Percentiles rank a stretch among this genome's conserved stretches.
Evolutionary conservation across 1,139 yeast genomes (phyloP).

Genomic region (Geotrichum cucujoidarum): DNA sequence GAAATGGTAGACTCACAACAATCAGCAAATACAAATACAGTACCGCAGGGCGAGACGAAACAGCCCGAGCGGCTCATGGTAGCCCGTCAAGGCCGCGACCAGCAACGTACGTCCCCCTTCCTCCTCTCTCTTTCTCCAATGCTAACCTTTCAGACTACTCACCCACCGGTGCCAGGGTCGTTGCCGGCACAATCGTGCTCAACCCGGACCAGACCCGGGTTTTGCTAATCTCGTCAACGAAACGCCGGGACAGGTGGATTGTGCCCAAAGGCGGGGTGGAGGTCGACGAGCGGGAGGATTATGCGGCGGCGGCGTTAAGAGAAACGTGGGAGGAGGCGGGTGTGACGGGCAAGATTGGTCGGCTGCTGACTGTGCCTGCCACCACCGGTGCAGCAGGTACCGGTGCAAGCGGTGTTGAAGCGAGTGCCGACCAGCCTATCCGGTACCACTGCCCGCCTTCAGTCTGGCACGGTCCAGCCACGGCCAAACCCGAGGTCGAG

Average conservation of each 20-base stretch:
- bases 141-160: neutral
- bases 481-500: slow-evolving; percentile 58
- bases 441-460: slow-evolving; percentile 56
- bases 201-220: slow-evolving; percentile 55
- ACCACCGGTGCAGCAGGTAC: too few relatives aligned
- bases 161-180: slow-evolving; percentile 68
- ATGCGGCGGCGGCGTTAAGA: slow-evolving; percentile 55
- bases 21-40: too few relatives aligned
- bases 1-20: too few relatives aligned
- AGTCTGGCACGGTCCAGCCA: slow-evolving; percentile 43
- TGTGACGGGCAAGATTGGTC: slow-evolving; percentile 56
- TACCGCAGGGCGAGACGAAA: neutral
- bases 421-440: too few relatives aligned
- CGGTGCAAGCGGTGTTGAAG: too few relatives aligned
- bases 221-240: slow-evolving; percentile 70
- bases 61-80: slow-evolving; percentile 25
- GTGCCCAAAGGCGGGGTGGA: slow-evolving; percentile 97
- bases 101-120: slow-evolving; percentile 36
- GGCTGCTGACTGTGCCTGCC: slow-evolving; percentile 52
- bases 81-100: slow-evolving; percentile 44
- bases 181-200: slow-evolving; percentile 86
- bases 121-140: neutral
- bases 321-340: slow-evolving; percentile 99
- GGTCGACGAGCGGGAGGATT: slow-evolving; percentile 60
- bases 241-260: slow-evolving; percentile 68